Conservation (phyloP, 1,284 basidiomycete genomes). For the Fomitopsis pinicola region DNA sequence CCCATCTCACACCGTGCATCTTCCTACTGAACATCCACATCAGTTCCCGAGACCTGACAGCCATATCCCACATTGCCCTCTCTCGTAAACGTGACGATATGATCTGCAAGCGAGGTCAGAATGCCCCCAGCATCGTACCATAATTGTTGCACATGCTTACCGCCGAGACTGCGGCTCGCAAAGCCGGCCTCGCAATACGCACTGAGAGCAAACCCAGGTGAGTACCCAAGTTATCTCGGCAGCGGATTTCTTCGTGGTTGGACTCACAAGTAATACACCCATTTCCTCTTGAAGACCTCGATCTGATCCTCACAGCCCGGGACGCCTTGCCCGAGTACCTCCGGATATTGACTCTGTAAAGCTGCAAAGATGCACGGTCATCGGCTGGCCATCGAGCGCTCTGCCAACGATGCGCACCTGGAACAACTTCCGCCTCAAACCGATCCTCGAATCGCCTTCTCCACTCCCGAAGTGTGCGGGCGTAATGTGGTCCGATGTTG, state of each 20-base stretch:
- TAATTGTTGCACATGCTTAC: slow-evolving; percentile 29
- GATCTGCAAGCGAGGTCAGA: slow-evolving; percentile 34
- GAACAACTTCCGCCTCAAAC: slow-evolving; percentile 63
- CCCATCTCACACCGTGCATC: background rate
- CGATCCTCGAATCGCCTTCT: slow-evolving; percentile 55
- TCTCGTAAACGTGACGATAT: slow-evolving; percentile 56
- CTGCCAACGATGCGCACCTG: slow-evolving; percentile 27
- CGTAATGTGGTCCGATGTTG: slow-evolving; percentile 83
- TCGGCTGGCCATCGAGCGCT: background rate
- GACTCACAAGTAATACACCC: slow-evolving; percentile 60
- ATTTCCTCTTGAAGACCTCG: slow-evolving; percentile 76
- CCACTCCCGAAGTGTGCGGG: slow-evolving; percentile 84
- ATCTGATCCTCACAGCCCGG: slow-evolving; percentile 58
- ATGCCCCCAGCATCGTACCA: background rate
- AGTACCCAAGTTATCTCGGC: background rate
- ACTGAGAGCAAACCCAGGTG: slow-evolving; percentile 30
- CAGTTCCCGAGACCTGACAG: slow-evolving; percentile 33
- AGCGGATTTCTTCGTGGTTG: background rate
- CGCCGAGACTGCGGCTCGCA: slow-evolving; percentile 63
- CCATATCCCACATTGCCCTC: slow-evolving; percentile 52
- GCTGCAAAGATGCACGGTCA: slow-evolving; percentile 20
- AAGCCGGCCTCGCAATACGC: slow-evolving; percentile 79
- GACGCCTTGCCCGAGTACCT: slow-evolving; percentile 38
- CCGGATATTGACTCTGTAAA: slow-evolving; percentile 59
- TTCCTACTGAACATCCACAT: background rate